A percentile compares a stretch with the other conserved stretches of the same genome.
phyloP scores from a whole-genome alignment of 2,329 filamentous ascomycete genomes.

The Thielaviopsis populi region DNA sequence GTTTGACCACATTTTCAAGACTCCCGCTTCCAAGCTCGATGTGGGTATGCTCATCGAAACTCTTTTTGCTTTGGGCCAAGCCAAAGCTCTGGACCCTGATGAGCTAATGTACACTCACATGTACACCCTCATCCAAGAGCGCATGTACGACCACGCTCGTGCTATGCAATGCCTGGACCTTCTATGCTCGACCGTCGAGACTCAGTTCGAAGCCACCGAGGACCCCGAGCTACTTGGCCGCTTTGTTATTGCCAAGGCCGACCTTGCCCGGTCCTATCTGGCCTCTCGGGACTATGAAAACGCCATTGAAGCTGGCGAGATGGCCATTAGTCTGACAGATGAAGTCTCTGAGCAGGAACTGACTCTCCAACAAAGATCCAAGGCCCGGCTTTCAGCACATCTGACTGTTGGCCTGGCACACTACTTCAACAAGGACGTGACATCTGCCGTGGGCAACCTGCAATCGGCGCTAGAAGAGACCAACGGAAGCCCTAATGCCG shows the following conservation, averaged over 20 bases:
- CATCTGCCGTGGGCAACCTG: conserved; percentile 64
- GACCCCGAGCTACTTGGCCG: conserved; percentile 55
- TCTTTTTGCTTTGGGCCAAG: conserved; percentile 73
- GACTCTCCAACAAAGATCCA: conserved; percentile 47
- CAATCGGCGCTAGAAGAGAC: conserved; percentile 66
- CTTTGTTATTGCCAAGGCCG: conserved; percentile 72
- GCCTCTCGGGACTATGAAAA: conserved; percentile 48
- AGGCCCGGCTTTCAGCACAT: conserved; percentile 67
- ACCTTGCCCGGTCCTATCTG: conserved; percentile 72
- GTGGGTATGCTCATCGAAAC: conserved; percentile 62
- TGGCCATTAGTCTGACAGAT: conserved; percentile 61
- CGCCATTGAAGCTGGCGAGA: conserved; percentile 67
- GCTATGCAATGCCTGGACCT: conserved; percentile 49
- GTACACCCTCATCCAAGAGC: conserved; percentile 64
- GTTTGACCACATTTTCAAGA: conserved; percentile 64
- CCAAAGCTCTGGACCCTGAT: conserved; percentile 53
- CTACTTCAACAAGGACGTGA: conserved; percentile 52
- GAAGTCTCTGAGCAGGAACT: conserved; percentile 56
- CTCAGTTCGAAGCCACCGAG: conserved; percentile 72
- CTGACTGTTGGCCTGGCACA: conserved; percentile 72
- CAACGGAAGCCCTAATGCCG: conserved; percentile 60
- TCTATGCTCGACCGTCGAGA: conserved; percentile 57
- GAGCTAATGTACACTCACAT: conserved; percentile 65
- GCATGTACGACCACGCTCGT: conserved; percentile 51
- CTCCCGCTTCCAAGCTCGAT: conserved; percentile 31